These are phyloP conservation scores for Physocladia obscura DNA, from an alignment of 192 early-diverging fungal genomes.

Conservation along the genomic window DNA sequence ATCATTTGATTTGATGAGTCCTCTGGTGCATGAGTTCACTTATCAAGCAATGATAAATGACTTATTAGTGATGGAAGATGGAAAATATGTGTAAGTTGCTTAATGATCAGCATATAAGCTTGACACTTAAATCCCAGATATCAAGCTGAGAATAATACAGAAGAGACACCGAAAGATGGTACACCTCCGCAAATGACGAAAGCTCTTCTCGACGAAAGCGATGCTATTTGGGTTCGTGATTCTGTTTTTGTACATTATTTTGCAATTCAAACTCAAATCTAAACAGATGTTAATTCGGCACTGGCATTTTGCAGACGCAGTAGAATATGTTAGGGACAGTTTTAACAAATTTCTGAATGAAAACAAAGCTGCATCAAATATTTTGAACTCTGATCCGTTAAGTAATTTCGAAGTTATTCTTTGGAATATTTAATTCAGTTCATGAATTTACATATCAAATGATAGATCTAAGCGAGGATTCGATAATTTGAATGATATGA, in stretches of 20 bases:
- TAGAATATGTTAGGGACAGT: conserved; percentile 65
- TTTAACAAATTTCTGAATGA: conserved; percentile 80
- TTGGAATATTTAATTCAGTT: conserved; percentile 31
- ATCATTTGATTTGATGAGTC: conserved; percentile 83
- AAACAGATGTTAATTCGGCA: conserved; percentile 65
- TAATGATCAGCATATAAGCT: not conserved
- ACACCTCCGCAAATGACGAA: conserved; percentile 11
- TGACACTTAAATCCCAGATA: not conserved
- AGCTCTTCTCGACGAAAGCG: conserved; percentile 69
- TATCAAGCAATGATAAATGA: conserved; percentile 99
- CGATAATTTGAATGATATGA: conserved; percentile 77
- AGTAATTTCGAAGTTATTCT: not conserved
- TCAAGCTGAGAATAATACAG: conserved; percentile 16
- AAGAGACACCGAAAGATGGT: not conserved
- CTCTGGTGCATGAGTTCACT: conserved; percentile 96
- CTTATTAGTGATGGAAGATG: conserved; percentile 60
- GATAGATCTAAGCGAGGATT: conserved; percentile 40
- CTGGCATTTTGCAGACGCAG: conserved; percentile 78
- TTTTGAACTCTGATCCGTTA: conserved; percentile 29
- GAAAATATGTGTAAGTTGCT: conserved; percentile 28
- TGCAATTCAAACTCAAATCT: not conserved
- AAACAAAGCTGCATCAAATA: conserved; percentile 65
- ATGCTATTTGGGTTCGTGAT: conserved; percentile 67
- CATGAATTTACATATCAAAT: too few relatives aligned
- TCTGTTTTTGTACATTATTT: not conserved